Evolutionary conservation across 805 yeast genomes (phyloP), one percentile per base, ranked within the genome.

Genomic region (Sporopachydermia quercuum): DNA sequence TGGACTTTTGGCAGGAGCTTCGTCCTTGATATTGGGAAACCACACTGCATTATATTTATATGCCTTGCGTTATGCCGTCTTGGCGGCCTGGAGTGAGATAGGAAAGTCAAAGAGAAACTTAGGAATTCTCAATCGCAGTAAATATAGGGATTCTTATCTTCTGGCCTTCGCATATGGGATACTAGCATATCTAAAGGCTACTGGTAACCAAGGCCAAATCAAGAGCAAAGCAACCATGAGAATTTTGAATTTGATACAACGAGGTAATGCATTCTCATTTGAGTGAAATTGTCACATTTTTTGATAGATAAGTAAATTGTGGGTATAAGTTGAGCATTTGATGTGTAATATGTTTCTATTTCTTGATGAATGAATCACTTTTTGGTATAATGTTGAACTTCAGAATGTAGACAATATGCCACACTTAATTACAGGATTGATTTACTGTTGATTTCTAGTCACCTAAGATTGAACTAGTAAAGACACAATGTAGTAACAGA

Each of bases 1-100:
- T 41, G 68, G 66, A n/a, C 53, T 59, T 43, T 40, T 57, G 35
- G 56, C 63, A n/a, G 68, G 68, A 3, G 49, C 61, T 37, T 61
- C 65, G 64, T 23, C 30, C n/a, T 23, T 23, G 13, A 23, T 23
- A 23, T n/a, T 23, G 30, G 30, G 30, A n/a, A 23, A 23, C n/a
- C 8, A 23, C n/a, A 23, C 30, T 23, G 13, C 30, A 23, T 23
- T 23, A n/a, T 8, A 8, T 8, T n/a, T 23, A n/a, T 23, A 23
- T n/a, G 30, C 30, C 8, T 8, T 23, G n/a, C 30, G 30, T 8
- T 23, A 23, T 23, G 30, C 30, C 8, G 30, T 23, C 13, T n/a
- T 23, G 30, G 30, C 30, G n/a, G 30, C n/a, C n/a, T 23, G 30
- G 30, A 23, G 30, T 23, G 30, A 23, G n/a, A 8, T 23, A n/a